phyloP scores from a whole-genome alignment of 441 rosid genomes.

The Pelargonium fulgidum region DNA sequence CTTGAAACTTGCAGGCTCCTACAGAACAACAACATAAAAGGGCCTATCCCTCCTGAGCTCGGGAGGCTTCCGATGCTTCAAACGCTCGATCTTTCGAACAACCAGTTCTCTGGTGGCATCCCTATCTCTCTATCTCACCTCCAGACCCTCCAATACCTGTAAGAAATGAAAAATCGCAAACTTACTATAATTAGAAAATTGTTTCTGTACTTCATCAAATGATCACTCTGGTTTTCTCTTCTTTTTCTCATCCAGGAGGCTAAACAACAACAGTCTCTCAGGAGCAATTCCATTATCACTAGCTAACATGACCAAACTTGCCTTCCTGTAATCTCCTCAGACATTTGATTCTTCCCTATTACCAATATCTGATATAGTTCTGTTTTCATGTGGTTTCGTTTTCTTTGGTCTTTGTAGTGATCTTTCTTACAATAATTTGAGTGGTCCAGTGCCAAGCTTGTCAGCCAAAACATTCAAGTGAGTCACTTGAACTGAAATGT shows the following conservation, averaged over 20 bases:
- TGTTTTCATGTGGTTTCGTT: background rate
- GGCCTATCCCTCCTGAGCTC: slow-evolving; percentile 63
- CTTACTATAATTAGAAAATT: background rate
- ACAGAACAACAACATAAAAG: slow-evolving; percentile 88
- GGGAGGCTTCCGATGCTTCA: slow-evolving; percentile 66
- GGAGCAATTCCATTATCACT: slow-evolving; percentile 61
- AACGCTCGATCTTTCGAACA: slow-evolving; percentile 84
- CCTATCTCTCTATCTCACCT: slow-evolving; percentile 56
- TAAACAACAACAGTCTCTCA: slow-evolving; percentile 82
- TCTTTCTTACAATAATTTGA: slow-evolving; percentile 85
- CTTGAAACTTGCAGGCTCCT: slow-evolving; percentile 48
- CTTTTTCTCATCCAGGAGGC: slow-evolving; percentile 45
- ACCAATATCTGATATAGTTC: background rate
- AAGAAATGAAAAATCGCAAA: slow-evolving; percentile 24
- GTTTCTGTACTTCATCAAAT: slow-evolving; percentile 5
- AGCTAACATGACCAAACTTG: slow-evolving; percentile 78
- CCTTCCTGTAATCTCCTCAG: slow-evolving; percentile 67
- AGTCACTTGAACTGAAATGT: slow-evolving; percentile 10
- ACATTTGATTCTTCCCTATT: background rate
- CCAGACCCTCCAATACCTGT: slow-evolving; percentile 70
- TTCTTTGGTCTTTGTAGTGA: slow-evolving; percentile 44
- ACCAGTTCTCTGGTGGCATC: slow-evolving; percentile 56
- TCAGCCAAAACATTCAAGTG: slow-evolving; percentile 88
- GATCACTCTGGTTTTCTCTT: slow-evolving; percentile 16
- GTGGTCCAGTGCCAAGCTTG: slow-evolving; percentile 78